Evolutionary conservation across 257 asterid genomes (phyloP).

Genomic region (Penstemon barbatus): DNA sequence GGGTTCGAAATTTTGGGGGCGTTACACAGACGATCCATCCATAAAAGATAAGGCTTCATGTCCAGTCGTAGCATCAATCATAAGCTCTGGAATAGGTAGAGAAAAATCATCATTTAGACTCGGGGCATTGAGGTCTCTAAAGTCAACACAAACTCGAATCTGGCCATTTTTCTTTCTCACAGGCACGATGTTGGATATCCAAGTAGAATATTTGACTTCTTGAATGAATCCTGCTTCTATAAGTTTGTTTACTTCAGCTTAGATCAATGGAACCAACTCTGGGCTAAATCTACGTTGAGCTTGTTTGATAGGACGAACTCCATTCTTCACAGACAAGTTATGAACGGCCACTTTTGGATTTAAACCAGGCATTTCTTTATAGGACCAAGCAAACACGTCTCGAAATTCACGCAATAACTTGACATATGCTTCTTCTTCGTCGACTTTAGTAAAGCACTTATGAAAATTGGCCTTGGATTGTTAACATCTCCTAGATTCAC

Average conservation of each 20-base stretch:
- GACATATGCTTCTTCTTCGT: not conserved
- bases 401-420: not conserved
- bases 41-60: constrained; percentile 5
- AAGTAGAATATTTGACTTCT: too few relatives aligned
- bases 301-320: too few relatives aligned
- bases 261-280: too few relatives aligned
- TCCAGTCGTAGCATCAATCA: too few relatives aligned
- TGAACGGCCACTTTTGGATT: constrained; percentile 14
- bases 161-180: too few relatives aligned
- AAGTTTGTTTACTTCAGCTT: too few relatives aligned
- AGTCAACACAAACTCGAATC: too few relatives aligned
- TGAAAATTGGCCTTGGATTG: not conserved
- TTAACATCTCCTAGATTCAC: not conserved
- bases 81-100: too few relatives aligned
- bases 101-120: constrained; percentile 2
- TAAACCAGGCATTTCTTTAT: constrained; percentile 16
- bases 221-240: too few relatives aligned
- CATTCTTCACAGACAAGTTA: not conserved
- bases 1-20: too few relatives aligned
- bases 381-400: constrained; percentile 14
- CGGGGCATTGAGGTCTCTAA: not conserved
- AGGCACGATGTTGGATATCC: too few relatives aligned
- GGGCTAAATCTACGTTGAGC: too few relatives aligned
- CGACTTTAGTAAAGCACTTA: not conserved
- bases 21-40: constrained; percentile 15